Conservation (phyloP, 306 rosid genomes). For the Pterocarpus santalinus region DNA sequence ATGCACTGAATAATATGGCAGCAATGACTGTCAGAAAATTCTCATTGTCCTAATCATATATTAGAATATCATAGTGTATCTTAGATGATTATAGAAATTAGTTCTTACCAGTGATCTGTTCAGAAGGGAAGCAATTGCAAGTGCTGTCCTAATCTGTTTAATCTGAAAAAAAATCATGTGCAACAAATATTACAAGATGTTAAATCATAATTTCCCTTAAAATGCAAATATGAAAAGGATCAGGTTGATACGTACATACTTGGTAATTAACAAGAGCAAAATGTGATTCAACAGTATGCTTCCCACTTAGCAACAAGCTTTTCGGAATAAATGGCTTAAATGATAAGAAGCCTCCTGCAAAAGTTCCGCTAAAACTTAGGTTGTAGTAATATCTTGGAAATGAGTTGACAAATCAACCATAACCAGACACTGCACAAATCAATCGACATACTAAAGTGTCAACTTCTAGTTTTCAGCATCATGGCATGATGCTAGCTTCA, state of each 20-base stretch:
- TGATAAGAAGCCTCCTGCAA: conserved; percentile 89
- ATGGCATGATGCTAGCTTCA: conserved; percentile 32
- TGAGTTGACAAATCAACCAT: conserved; percentile 29
- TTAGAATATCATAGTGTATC: neutral
- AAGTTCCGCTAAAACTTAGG: conserved; percentile 49
- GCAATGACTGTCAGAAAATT: no score
- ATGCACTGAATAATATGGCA: no score
- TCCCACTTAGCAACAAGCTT: conserved; percentile 75
- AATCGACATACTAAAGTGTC: conserved; percentile 16
- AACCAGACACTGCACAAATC: conserved; percentile 33
- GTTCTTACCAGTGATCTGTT: conserved; percentile 89
- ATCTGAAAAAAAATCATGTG: conserved; percentile 63
- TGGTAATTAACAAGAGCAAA: conserved; percentile 89
- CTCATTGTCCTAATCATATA: no score
- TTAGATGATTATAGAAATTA: conserved; percentile 20
- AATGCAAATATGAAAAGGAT: conserved; percentile 45
- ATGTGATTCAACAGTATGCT: conserved; percentile 80
- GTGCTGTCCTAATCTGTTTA: conserved; percentile 90
- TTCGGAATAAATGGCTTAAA: conserved; percentile 88
- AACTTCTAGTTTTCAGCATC: conserved; percentile 36
- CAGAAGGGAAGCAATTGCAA: conserved; percentile 89
- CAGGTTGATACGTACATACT: conserved; percentile 68
- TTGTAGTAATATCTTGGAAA: conserved; percentile 32
- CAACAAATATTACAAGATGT: conserved; percentile 39
- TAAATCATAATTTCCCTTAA: conserved; percentile 37